Evolutionary conservation across 164 flowering plant species (phyloP).

Genomic region (Akebia trifoliata): DNA sequence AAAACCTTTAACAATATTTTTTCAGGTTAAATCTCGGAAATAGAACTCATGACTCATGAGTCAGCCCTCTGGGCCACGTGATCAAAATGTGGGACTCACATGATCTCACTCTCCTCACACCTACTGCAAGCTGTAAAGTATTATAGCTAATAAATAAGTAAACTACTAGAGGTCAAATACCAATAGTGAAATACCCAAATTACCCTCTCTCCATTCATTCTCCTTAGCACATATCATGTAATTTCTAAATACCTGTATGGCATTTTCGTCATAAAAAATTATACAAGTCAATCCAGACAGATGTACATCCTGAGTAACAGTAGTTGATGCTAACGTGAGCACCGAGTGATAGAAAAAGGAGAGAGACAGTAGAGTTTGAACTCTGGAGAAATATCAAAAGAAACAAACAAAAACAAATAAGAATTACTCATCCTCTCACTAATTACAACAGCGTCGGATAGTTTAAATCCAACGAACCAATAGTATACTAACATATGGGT

Average conservation of each 20-base stretch:
- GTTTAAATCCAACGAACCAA: too few relatives aligned
- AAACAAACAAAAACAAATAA: too few relatives aligned
- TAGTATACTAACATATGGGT: too few relatives aligned
- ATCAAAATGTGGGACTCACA: constrained; percentile 26
- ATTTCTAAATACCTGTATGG: too few relatives aligned
- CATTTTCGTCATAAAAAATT: neutral
- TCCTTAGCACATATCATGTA: neutral
- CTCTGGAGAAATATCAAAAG: too few relatives aligned
- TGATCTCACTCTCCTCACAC: constrained; percentile 20
- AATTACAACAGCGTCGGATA: too few relatives aligned
- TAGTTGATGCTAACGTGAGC: too few relatives aligned
- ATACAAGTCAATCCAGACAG: neutral
- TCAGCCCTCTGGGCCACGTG: neutral
- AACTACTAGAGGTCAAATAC: constrained; percentile 5
- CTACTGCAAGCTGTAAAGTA: neutral
- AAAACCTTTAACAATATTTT: neutral
- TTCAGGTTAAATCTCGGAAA: neutral
- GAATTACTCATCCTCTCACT: neutral
- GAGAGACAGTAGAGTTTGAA: too few relatives aligned
- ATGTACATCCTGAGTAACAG: neutral
- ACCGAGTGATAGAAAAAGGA: too few relatives aligned
- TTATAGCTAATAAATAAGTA: neutral
- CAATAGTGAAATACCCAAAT: neutral
- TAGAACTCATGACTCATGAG: neutral
- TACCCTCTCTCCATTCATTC: neutral